Conservation (phyloP, 306 rosid species). For the Hippophae rhamnoides region DNA sequence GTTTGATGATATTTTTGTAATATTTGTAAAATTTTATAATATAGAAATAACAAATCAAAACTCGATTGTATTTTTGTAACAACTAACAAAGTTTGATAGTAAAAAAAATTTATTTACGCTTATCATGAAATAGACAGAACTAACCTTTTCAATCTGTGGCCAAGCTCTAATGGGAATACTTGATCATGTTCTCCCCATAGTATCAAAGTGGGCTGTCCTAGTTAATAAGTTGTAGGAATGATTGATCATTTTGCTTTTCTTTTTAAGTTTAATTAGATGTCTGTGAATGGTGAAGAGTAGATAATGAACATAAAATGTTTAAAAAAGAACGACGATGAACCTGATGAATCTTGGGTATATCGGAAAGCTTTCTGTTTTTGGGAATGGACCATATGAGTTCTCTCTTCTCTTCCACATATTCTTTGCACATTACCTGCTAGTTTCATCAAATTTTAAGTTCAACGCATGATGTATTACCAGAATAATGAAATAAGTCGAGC, state of each 20-base stretch:
- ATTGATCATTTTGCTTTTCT: too few relatives aligned
- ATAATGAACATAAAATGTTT: background rate
- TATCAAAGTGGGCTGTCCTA: slow-evolving; percentile 55
- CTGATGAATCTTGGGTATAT: slow-evolving; percentile 63
- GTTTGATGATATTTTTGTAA: too few relatives aligned
- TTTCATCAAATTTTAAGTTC: slow-evolving; percentile 2
- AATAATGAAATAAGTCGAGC: too few relatives aligned
- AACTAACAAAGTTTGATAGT: background rate
- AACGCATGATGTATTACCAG: background rate
- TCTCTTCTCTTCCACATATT: slow-evolving; percentile 53
- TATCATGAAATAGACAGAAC: background rate
- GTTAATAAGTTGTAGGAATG: slow-evolving; percentile 7
- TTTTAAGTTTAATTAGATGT: too few relatives aligned
- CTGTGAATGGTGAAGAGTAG: background rate
- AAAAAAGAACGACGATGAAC: slow-evolving; percentile 17
- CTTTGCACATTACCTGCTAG: slow-evolving; percentile 62
- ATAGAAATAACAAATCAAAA: background rate
- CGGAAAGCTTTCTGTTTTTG: slow-evolving; percentile 44
- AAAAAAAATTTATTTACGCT: background rate
- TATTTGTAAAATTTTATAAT: too few relatives aligned
- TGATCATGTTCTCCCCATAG: slow-evolving; percentile 81
- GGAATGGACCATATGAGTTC: slow-evolving; percentile 58
- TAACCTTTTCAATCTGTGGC: slow-evolving; percentile 59
- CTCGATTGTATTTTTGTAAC: background rate
- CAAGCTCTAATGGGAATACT: slow-evolving; percentile 63